Evolutionary conservation across 148 eudicot species (phyloP), one percentile per base, ranked within the genome.

Genomic region (Amaranthus hypochondriacus): DNA sequence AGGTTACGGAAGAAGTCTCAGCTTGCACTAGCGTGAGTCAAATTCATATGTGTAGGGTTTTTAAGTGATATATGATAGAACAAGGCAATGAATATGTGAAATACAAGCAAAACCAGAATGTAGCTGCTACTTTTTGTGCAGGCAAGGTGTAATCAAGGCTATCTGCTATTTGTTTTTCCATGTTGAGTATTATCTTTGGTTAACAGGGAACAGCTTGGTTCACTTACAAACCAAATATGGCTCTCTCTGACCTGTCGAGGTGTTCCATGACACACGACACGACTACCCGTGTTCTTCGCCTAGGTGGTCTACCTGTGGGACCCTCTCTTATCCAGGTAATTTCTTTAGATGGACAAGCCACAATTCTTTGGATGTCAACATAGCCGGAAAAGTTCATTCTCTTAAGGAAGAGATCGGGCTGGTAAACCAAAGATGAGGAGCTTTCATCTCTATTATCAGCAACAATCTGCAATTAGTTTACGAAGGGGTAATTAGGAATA

Each of bases 21-120:
- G 83, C 85, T 88, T 86, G 89, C 89, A 79, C 96, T 89, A 79
- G 90, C 77, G 93, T 94, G 93, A 94, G 96, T 94, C 85, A 78
- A 79, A 81, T 76, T 73, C 84, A 73, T 82, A 68, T 80, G 79
- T 81, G 68, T 81, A 73, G 73, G 39, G 77, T 76, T 63, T 74
- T 79, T 54, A 71, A 75, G 72, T 64, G 43, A 46, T 54, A 28
- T 28, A 70, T 58, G 58, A 64, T 64, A 42, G 15, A 70, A 58
- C 86, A 76, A 83, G 9, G 13, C 71, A n/a, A 6, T 42, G 39
- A 28, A 28, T 1, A 39, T 76, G 57, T 61, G 13, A 18, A 13
- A 59, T 60, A 13, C 56, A 61, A 18, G 39, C 39, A 12, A 18
- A 47, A 54, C 65, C 65, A 51, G 51, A 75, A 69, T 84, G 79